phyloP scores from a whole-genome alignment of 306 rosid genomes.

The Prunus padus region DNA sequence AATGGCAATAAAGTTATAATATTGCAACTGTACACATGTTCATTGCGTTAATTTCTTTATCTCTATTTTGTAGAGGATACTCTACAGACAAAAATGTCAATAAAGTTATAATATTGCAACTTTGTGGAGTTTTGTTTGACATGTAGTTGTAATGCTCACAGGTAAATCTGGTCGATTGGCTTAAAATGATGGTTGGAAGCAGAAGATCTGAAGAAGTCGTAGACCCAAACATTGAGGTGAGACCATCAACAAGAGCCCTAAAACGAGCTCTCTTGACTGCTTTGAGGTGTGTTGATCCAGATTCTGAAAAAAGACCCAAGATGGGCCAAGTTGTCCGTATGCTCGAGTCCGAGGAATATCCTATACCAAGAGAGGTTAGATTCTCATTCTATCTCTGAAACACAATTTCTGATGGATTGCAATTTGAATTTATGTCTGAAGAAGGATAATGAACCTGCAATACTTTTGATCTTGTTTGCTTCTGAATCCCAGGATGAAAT shows the following conservation, averaged over 20 bases:
- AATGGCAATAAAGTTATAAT: not conserved
- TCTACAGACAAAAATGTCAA: slow-evolving; percentile 3
- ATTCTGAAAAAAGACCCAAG: slow-evolving; percentile 90
- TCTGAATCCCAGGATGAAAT: not conserved
- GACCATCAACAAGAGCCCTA: slow-evolving; percentile 81
- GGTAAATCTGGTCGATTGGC: slow-evolving; percentile 93
- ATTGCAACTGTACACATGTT: not conserved
- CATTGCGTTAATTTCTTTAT: not conserved
- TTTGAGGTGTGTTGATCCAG: slow-evolving; percentile 89
- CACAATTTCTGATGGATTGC: not conserved
- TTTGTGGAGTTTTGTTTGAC: slow-evolving; percentile 16
- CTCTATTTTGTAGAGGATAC: not conserved
- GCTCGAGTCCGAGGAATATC: slow-evolving; percentile 94
- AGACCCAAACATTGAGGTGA: slow-evolving; percentile 77
- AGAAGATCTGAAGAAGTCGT: slow-evolving; percentile 89
- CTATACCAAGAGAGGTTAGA: slow-evolving; percentile 81
- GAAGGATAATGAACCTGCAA: not conserved
- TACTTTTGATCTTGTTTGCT: not conserved
- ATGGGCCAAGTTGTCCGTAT: slow-evolving; percentile 90
- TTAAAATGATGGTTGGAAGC: slow-evolving; percentile 92
- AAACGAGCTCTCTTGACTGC: slow-evolving; percentile 87
- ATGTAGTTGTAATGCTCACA: slow-evolving; percentile 30
- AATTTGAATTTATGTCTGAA: not conserved
- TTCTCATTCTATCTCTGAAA: not conserved
- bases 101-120: not conserved